Evolutionary conservation across 2,329 filamentous ascomycete genomes (phyloP), one percentile per base, ranked within the genome.

Genomic region (Hypoxylon sp.): DNA sequence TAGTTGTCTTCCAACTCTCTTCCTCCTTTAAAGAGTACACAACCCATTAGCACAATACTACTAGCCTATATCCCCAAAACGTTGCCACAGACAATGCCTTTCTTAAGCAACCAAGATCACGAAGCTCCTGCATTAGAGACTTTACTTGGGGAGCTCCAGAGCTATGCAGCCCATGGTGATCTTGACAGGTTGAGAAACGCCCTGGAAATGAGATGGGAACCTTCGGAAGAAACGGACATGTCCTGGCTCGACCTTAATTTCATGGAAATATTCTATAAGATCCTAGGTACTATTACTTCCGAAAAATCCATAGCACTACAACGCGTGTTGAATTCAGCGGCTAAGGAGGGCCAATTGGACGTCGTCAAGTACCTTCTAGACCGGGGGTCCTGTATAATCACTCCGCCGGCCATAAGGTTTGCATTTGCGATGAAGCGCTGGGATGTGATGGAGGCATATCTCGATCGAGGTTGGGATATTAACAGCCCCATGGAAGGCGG

Each of bases 391-490:
- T 52, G 49, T 38, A 10, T 38, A n/a, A 52, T 52, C 23, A 36
- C 49, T 7, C 49, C 49, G 2, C 49, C 49, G 3, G 49, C 32
- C 11, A 23, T 52, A n/a, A 52, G 49, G 30, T 36, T 10, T 1
- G 49, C 49, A 14, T 34, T 34, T 14, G 14, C 2, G 9, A 52
- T 21, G 30, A 23, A 34, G 28, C 14, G 17, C 49, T 52, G 49
- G 49, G 17, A 52, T 23, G 30, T 52, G 10, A n/a, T 36, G 6
- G 30, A 52, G 28, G 17, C 32, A 34, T 52, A 52, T 17, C 28
- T 52, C 19, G 49, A 52, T 30, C 49, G 30, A 17, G 49, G 49
- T 17, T 52, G 49, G 49, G 32, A 52, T 23, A 52, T 52, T 11
- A 52, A 52, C n/a, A 34, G 49, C 6, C 32, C 49, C 5, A 23